A percentile compares a stretch with the other conserved stretches of the same genome.
phyloP scores from a whole-genome alignment of 768 basidiomycete genomes.

The Termitomyces sp. region DNA sequence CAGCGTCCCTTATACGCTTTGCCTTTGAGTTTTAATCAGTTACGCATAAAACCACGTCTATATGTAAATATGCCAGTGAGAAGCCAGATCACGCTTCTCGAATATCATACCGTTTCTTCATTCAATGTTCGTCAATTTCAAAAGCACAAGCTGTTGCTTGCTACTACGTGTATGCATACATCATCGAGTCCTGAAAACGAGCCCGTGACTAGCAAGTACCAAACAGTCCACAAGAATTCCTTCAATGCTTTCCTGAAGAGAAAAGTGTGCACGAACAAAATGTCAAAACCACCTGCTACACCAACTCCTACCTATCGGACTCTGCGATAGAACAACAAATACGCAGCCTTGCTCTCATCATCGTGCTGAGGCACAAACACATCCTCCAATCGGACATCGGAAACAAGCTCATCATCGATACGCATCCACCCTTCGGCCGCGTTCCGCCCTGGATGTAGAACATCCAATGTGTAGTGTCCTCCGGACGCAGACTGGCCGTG shows the following conservation, averaged over 20 bases:
- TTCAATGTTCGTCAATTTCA: not conserved
- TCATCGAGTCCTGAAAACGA: not conserved
- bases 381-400: conserved; percentile 65
- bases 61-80: no score
- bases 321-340: conserved; percentile 80
- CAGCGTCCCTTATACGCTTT: not conserved
- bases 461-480: conserved; percentile 93
- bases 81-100: not conserved
- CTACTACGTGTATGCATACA: not conserved
- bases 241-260: not conserved
- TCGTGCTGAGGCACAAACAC: conserved; percentile 59
- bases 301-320: conserved; percentile 24
- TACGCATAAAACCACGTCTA: no score
- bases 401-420: conserved; percentile 88
- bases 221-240: not conserved
- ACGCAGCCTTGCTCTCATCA: conserved; percentile 62
- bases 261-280: not conserved
- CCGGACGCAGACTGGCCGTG: conserved; percentile 88
- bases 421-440: conserved; percentile 79
- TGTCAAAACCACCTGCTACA: no score
- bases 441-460: conserved; percentile 66
- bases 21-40: no score
- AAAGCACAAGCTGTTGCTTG: not conserved
- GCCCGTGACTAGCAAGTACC: not conserved
- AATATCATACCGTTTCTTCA: not conserved